A percentile compares a stretch with the other conserved stretches of the same genome.
Conservation (phyloP, 352 stramenopile genomes). For the Poterioochromonas sp. region DNA sequence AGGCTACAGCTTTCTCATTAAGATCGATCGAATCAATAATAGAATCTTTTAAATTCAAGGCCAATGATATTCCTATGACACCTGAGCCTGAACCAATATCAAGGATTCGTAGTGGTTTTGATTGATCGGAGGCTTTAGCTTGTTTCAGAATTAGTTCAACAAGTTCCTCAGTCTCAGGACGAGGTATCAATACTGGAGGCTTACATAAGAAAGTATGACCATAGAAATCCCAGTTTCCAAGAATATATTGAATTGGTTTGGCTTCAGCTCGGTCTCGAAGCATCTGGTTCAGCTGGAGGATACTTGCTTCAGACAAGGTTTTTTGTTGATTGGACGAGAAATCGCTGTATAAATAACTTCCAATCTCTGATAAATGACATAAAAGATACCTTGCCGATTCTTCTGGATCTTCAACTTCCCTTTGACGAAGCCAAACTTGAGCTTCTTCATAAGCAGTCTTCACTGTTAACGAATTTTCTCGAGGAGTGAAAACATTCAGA, state of each 20-base stretch:
- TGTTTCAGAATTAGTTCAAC: constrained; percentile 43
- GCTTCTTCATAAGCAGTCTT: background rate
- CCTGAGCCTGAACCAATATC: constrained; percentile 46
- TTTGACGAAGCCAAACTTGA: background rate
- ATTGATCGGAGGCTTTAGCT: background rate
- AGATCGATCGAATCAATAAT: constrained; percentile 36
- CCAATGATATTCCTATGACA: constrained; percentile 45
- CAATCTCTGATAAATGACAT: background rate
- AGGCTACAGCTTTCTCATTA: constrained; percentile 36
- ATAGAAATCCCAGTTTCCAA: constrained; percentile 49
- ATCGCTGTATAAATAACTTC: background rate
- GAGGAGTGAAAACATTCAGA: background rate
- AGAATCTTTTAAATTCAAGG: constrained; percentile 16
- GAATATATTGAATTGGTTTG: constrained; percentile 45
- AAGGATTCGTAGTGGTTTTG: constrained; percentile 39
- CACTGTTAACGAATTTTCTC: background rate
- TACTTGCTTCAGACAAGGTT: background rate
- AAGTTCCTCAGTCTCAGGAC: constrained; percentile 48
- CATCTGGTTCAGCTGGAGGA: background rate
- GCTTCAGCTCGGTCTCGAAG: background rate
- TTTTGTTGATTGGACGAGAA: background rate
- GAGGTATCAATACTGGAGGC: constrained; percentile 44
- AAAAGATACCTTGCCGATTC: background rate
- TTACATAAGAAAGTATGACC: constrained; percentile 37
- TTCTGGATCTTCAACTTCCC: background rate